Conservation (phyloP, 352 stramenopile species). For the Pythium dissimile region DNA sequence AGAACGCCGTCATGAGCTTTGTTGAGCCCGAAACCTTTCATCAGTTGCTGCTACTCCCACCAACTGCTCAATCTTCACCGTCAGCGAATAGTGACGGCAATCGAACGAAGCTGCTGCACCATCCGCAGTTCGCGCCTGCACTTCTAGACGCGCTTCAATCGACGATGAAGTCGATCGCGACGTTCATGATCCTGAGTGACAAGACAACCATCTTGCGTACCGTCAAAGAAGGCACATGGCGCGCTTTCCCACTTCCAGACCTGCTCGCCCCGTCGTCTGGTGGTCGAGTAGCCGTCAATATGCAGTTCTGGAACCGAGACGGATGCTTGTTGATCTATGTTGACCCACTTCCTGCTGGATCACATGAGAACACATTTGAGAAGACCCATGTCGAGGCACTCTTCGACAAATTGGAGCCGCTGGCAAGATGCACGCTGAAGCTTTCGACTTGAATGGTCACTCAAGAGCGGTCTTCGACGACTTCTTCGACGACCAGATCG, state of each 20-base stretch:
- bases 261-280: too few relatives aligned
- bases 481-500: slow-evolving; percentile 15
- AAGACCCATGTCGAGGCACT: background rate
- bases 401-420: slow-evolving; percentile 3
- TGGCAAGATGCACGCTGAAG: background rate
- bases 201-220: too few relatives aligned
- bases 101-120: background rate
- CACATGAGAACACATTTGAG: background rate
- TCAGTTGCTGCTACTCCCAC: slow-evolving; percentile 16
- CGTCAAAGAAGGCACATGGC: slow-evolving; percentile 2
- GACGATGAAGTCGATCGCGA: background rate
- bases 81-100: background rate
- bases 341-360: background rate
- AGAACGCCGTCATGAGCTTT: slow-evolving; percentile 43
- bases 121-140: slow-evolving; percentile 3
- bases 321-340: background rate
- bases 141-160: slow-evolving; percentile 2
- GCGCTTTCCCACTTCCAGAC: slow-evolving; percentile 5
- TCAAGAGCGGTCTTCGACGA: background rate
- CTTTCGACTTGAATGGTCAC: background rate
- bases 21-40: slow-evolving; percentile 33
- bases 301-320: slow-evolving; percentile 7
- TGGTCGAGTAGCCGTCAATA: background rate
- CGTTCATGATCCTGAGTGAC: too few relatives aligned
- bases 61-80: background rate